Base-by-base conservation (phyloP, 2,329 filamentous ascomycete species). In the Clonostachys byssicola region DNA sequence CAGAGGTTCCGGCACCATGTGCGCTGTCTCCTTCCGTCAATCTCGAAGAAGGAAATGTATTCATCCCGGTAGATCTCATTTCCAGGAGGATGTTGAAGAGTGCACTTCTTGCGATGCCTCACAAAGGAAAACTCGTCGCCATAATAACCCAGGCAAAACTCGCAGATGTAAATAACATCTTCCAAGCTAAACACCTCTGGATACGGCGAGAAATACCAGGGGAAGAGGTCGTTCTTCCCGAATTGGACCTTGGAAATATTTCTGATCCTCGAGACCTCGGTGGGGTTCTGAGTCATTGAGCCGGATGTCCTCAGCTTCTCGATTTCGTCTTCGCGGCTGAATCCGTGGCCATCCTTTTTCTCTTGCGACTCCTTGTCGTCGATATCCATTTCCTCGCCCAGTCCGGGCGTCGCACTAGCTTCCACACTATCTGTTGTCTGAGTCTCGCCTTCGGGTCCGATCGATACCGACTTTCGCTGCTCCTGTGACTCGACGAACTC, bases 131-230 rank as follows among this genome's bases (percentile, higher is more conserved):
- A 89, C 48, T 84, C 73, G 60, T 92, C 85, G 52, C 86, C 90
- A 60, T 89, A 96, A 68, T 99, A 99, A 54, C 82, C 86, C 20
- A 99, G 77, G 60, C 94, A 99, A 68, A 96, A 96, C 65, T 99
- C 95, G 78, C 95, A 96, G 58, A 99, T 92, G 70, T 88, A 96
- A 54, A 97, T 89, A 53, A 94, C 78, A 56, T 99, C 94, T 56
- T 87, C 88, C 56, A 94, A 88, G 18, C 86, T 86, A 63, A 95
- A 97, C 3, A 85, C 77, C 60, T 95, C 88, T 0, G 94, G 94
- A 59, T 99, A 99, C 0, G 94, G 94, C 6, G 91, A 96, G 71
- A 99, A 99, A 67, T 99, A 99, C 94, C 94, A 99, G 1, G 94
- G 94, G 63, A 95, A 95, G 40, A 99, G 81, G 59, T 96, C 90